Evolutionary conservation across 1,284 basidiomycete species (phyloP).

Genomic region (Singerocomus inundabilis): DNA sequence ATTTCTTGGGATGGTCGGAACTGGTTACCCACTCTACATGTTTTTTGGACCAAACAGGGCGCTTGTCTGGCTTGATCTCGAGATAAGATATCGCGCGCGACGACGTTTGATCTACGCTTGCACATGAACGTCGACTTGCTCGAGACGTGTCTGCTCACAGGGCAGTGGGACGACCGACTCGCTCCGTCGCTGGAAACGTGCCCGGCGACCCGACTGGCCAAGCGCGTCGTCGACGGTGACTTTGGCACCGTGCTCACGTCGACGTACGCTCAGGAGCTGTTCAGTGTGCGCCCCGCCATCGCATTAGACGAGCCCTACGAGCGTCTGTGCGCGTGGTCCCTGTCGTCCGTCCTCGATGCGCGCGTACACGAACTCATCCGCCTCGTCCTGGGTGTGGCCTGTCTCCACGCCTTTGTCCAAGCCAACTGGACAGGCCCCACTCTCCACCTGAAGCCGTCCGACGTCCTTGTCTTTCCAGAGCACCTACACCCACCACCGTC

Average conservation of each 20-base stretch:
- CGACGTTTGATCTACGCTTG: too few relatives aligned
- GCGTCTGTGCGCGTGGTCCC: constrained; percentile 35
- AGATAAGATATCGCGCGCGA: constrained; percentile 19
- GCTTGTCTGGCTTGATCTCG: too few relatives aligned
- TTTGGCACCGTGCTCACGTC: constrained; percentile 54
- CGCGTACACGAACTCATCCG: constrained; percentile 50
- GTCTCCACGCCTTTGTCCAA: constrained; percentile 89
- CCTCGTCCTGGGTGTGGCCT: constrained; percentile 72
- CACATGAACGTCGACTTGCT: constrained; percentile 38
- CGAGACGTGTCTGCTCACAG: constrained; percentile 52
- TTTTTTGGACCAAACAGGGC: too few relatives aligned
- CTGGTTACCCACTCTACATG: background rate
- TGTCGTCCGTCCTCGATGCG: constrained; percentile 15
- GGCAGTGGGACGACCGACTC: constrained; percentile 44
- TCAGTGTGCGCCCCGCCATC: constrained; percentile 31
- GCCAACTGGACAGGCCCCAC: constrained; percentile 97
- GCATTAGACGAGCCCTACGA: constrained; percentile 22
- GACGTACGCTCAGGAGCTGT: constrained; percentile 44
- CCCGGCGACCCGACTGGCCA: constrained; percentile 34
- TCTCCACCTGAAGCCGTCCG: constrained; percentile 60
- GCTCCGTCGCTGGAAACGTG: constrained; percentile 11
- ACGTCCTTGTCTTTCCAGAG: constrained; percentile 44
- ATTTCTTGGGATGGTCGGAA: background rate
- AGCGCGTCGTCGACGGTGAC: constrained; percentile 46
- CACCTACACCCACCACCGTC: constrained; percentile 32